These are phyloP conservation scores for Phyllosticta paracitricarpa DNA, from an alignment of 2,329 filamentous ascomycete species.

Conservation along the genomic window DNA sequence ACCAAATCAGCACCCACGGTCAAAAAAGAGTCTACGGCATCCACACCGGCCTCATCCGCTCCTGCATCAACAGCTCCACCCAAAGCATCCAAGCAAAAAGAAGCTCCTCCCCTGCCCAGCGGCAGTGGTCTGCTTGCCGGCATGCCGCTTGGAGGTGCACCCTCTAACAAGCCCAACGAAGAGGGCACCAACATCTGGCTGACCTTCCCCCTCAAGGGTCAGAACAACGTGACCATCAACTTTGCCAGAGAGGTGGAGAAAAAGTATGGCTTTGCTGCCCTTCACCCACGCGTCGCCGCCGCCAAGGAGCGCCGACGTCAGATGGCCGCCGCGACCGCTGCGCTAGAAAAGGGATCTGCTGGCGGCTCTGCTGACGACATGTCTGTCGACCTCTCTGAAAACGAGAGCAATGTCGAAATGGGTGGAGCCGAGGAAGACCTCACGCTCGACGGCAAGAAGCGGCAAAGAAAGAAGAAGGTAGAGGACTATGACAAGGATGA, in stretches of 20 bases:
- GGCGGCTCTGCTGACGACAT: constrained; percentile 68
- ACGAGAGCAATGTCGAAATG: constrained; percentile 81
- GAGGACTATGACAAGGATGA: constrained; percentile 60
- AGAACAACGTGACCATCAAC: constrained; percentile 86
- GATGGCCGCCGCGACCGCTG: constrained; percentile 80
- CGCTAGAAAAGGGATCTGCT: constrained; percentile 62
- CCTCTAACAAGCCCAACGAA: constrained; percentile 31
- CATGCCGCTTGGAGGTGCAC: constrained; percentile 46
- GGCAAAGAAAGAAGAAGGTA: constrained; percentile 68
- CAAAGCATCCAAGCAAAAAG: constrained; percentile 47
- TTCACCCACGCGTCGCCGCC: constrained; percentile 83
- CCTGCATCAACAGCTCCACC: constrained; percentile 34
- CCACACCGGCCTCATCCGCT: constrained; percentile 37
- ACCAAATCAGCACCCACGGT: constrained; percentile 15
- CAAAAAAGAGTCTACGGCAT: constrained; percentile 30
- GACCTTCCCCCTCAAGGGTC: constrained; percentile 68
- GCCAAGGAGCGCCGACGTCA: constrained; percentile 79
- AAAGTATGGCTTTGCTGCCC: constrained; percentile 85
- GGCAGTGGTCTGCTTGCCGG: constrained; percentile 56
- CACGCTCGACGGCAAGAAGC: constrained; percentile 41
- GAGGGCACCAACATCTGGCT: constrained; percentile 72
- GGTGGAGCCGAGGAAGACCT: constrained; percentile 47
- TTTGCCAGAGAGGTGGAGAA: constrained; percentile 91
- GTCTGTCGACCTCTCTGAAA: constrained; percentile 62
- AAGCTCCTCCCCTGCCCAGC: constrained; percentile 46